These are phyloP conservation scores for Paramecium caudatum DNA, from an alignment of 73 alveolate species.

Conservation along the genomic window DNA sequence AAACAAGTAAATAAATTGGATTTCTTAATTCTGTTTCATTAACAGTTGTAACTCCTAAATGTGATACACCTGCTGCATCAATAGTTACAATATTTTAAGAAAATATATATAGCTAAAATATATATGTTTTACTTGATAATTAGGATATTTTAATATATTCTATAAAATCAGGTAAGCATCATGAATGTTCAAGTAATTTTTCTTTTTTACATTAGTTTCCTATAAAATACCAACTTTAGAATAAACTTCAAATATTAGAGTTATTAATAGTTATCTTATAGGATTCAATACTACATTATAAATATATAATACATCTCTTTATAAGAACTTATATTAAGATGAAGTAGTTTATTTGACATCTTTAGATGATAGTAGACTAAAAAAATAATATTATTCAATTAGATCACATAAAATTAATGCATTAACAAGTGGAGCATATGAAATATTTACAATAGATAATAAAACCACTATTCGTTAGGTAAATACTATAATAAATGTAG, in stretches of 20 bases:
- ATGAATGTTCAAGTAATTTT: not conserved
- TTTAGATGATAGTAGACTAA: constrained; percentile 35
- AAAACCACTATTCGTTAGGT: not conserved
- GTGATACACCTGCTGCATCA: not conserved
- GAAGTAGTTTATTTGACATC: constrained; percentile 13
- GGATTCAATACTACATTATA: constrained; percentile 4
- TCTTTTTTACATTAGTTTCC: not conserved
- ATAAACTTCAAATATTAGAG: not conserved
- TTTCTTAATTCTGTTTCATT: not conserved
- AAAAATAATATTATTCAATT: not conserved
- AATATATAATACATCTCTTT: constrained; percentile 37
- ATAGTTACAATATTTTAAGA: not conserved
- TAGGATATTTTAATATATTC: constrained; percentile 8
- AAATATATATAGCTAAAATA: constrained; percentile 8
- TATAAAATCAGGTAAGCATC: constrained; percentile 1
- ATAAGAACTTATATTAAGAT: not conserved
- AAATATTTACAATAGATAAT: not conserved
- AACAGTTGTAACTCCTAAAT: not conserved
- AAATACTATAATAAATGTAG: too few species aligned
- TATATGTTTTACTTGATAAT: not conserved
- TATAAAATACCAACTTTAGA: not conserved
- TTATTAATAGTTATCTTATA: constrained; percentile 20
- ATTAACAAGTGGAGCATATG: not conserved
- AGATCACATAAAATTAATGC: constrained; percentile 32
- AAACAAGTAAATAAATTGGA: not conserved